Base-by-base conservation (phyloP, 345 rosid species). In the Syzygium oleosum region DNA sequence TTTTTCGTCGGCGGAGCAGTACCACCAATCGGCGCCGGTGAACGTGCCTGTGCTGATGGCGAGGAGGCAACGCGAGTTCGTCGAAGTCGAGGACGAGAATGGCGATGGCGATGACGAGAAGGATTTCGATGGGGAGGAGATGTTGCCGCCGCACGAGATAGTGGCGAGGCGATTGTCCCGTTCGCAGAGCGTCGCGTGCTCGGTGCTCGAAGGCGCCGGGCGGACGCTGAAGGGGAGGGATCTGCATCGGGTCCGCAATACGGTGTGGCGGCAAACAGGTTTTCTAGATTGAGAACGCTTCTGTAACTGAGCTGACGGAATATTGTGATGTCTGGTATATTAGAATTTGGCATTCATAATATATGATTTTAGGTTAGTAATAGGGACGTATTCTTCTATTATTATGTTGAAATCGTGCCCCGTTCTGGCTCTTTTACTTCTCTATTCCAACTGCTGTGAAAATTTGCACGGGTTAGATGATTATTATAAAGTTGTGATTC, bases 211-310 rank as follows among this genome's bases (percentile, higher is more conserved):
- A 90, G 99, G 98, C 51, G 97, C 92, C 5, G 99, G 99, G 46
- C 91, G 98, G 88, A 97, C 98, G 59, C 96, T 96, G 51, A 96
- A 95, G 91, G 99, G 99, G 87, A 95, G 97, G 90, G 98, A 96
- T 93, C 94, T 95, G 43, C 88, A 94, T 89, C 98, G 90, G 95
- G 99, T 96, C 61, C 94, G 99, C 87, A 93, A 96, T 85, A 96
- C 98, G 16, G 92, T 96, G 79, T 95, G 92, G 92, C 93, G 97
- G 91, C 92, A 91, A 91, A 95, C 97, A 43, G 99, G 99, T 84
- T 95, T 95, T 90, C 93, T 96, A 86, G 98, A 96, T 93, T 95
- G 92, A 93, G 23, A 58, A 77, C 77, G n/a, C 52, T 8, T 68
- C 49, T 41, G 56, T 29, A 58, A 54, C 46, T 34, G 86, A 52